A percentile compares a stretch with the other conserved stretches of the same genome.
These are phyloP conservation scores for Chrysoporthe puriensis DNA, from an alignment of 2,329 filamentous ascomycete species.

Conservation along the genomic window DNA sequence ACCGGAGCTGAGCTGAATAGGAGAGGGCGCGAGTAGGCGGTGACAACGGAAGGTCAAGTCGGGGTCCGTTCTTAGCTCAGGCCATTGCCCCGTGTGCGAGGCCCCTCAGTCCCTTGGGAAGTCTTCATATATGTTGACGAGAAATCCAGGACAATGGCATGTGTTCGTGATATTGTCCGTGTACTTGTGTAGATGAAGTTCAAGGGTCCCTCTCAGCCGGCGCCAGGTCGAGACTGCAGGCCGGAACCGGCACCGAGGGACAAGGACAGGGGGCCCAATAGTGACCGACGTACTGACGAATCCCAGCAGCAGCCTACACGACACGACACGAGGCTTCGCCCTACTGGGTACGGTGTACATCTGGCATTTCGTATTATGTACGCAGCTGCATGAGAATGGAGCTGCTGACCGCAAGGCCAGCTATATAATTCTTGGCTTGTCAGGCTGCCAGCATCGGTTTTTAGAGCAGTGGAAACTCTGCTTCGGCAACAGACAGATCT, in stretches of 20 bases:
- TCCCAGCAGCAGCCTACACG: not conserved
- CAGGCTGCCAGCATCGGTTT: not conserved
- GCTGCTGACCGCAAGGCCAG: slow-evolving; percentile 10
- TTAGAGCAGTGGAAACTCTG: not conserved
- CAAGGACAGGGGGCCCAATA: not conserved
- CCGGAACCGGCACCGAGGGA: slow-evolving; percentile 23
- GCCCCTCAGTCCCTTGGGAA: not conserved
- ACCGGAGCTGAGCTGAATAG: not conserved
- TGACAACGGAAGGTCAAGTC: not conserved
- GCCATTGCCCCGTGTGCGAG: not conserved
- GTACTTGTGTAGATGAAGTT: slow-evolving; percentile 16
- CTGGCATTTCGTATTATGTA: not conserved
- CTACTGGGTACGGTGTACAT: not conserved
- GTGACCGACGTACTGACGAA: too few relatives aligned
- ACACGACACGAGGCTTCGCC: not conserved
- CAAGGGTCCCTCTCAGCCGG: not conserved
- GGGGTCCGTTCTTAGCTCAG: not conserved
- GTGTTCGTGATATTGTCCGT: slow-evolving; percentile 15
- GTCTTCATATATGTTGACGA: not conserved
- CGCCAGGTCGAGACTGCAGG: slow-evolving; percentile 8
- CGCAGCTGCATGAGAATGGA: slow-evolving; percentile 2
- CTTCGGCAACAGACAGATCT: not conserved
- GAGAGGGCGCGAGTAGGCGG: not conserved
- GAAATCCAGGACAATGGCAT: slow-evolving; percentile 18
- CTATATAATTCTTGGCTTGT: not conserved